These are phyloP conservation scores for Suhomyces guaymorum DNA, from an alignment of 1,139 yeast species.

Conservation along the genomic window DNA sequence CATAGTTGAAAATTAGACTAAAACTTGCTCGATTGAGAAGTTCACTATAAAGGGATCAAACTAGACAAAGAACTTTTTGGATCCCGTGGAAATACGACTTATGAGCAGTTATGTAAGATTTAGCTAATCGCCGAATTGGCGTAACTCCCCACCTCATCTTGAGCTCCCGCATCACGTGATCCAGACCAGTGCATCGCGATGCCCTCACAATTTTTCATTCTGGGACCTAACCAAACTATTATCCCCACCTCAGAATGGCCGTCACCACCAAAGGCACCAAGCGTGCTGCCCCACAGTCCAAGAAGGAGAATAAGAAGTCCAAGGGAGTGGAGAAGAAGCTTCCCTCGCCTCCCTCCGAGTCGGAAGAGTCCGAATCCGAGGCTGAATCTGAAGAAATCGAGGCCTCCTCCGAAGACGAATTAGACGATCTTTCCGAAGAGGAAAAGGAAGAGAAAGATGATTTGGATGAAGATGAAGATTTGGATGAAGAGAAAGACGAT, in stretches of 20 bases:
- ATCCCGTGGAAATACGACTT: too few species aligned
- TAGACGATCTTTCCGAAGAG: slow-evolving; percentile 24
- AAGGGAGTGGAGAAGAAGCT: slow-evolving; percentile 24
- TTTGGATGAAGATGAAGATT: slow-evolving; percentile 20
- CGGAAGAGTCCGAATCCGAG: slow-evolving; percentile 12
- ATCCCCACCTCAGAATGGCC: slow-evolving; percentile 23
- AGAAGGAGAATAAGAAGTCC: slow-evolving; percentile 28
- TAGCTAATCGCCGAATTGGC: too few species aligned
- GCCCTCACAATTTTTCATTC: slow-evolving; percentile 11
- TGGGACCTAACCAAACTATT: too few species aligned
- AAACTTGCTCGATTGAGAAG: too few species aligned
- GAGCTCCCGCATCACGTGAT: too few species aligned
- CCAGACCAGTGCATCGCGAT: slow-evolving; percentile 11
- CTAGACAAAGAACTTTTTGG: too few species aligned
- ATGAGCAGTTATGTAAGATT: too few species aligned
- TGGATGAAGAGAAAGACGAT: slow-evolving; percentile 19
- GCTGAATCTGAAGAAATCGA: slow-evolving; percentile 15
- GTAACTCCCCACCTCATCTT: too few species aligned
- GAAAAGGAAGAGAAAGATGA: slow-evolving; percentile 20
- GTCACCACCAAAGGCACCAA: slow-evolving; percentile 35
- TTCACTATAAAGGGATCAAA: too few species aligned
- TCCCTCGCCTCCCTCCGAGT: slow-evolving; percentile 20
- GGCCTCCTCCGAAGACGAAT: slow-evolving; percentile 21
- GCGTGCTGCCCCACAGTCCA: slow-evolving; percentile 28
- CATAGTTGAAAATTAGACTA: too few species aligned